phyloP scores from a whole-genome alignment of 345 rosid species.

The Ceriops decandra region DNA sequence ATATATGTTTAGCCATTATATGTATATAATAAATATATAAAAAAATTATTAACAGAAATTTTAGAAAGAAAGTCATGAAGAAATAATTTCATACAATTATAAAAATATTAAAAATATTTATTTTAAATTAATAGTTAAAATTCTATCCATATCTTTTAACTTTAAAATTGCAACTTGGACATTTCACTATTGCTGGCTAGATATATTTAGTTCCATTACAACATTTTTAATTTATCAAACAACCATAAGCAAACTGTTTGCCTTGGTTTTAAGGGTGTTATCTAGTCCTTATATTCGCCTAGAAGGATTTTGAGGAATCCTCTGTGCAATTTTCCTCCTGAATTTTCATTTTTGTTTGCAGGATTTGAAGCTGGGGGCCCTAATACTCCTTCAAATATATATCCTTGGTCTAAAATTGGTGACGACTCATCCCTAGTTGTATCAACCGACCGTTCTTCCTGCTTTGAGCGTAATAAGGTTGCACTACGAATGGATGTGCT shows the following conservation, averaged over 20 bases:
- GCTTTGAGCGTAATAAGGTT: slow-evolving; percentile 77
- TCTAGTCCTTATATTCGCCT: background rate
- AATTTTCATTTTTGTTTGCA: background rate
- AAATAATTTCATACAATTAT: too few species aligned
- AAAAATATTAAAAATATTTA: too few species aligned
- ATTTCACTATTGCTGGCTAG: too few species aligned
- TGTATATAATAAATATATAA: background rate
- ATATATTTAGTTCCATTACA: too few species aligned
- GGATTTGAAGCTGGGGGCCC: slow-evolving; percentile 49
- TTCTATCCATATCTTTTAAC: background rate
- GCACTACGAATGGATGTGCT: slow-evolving; percentile 88
- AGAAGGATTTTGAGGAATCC: background rate
- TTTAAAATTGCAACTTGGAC: too few species aligned
- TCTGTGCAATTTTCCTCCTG: background rate
- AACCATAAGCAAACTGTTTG: background rate
- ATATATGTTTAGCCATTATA: background rate
- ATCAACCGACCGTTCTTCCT: slow-evolving; percentile 87
- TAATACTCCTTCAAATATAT: slow-evolving; percentile 75
- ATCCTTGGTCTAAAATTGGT: slow-evolving; percentile 87
- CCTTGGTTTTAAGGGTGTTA: background rate
- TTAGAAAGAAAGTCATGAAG: too few species aligned
- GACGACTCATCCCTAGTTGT: slow-evolving; percentile 50
- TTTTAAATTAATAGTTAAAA: background rate
- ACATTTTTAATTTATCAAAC: background rate
- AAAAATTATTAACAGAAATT: background rate